phyloP scores from a whole-genome alignment of 768 basidiomycete genomes.

The Mrakia hoshinonis region DNA sequence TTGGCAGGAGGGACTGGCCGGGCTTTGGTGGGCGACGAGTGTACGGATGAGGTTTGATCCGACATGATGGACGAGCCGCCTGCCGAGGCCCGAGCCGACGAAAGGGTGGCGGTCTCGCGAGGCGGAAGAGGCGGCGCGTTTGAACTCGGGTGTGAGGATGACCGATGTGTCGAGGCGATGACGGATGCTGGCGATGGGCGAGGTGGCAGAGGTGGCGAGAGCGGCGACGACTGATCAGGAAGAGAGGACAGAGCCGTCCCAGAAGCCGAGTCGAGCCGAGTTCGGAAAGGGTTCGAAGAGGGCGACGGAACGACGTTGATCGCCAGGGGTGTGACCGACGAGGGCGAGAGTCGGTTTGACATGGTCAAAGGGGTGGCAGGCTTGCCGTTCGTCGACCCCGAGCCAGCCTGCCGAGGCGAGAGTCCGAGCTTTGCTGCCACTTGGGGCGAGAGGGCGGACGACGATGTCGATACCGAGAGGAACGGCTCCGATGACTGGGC shows the following conservation, averaged over 20 bases:
- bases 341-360: neutral
- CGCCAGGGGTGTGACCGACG: neutral
- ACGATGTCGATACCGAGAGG: neutral
- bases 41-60: neutral
- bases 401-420: neutral
- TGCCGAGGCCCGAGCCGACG: neutral
- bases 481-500: neutral
- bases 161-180: neutral
- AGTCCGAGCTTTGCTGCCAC: neutral
- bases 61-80: neutral
- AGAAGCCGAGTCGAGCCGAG: constrained; percentile 11
- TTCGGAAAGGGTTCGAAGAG: constrained; percentile 10
- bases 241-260: neutral
- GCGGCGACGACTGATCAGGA: neutral
- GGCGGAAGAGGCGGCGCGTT: constrained; percentile 1
- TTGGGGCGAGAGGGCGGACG: neutral
- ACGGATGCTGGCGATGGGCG: neutral
- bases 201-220: constrained; percentile 15
- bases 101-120: neutral
- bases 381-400: neutral
- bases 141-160: neutral
- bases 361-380: neutral
- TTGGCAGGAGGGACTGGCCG: neutral
- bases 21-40: neutral
- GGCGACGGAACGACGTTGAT: neutral